phyloP scores from a whole-genome alignment of 2,329 filamentous ascomycete genomes.

The Botryotinia narcissicola region DNA sequence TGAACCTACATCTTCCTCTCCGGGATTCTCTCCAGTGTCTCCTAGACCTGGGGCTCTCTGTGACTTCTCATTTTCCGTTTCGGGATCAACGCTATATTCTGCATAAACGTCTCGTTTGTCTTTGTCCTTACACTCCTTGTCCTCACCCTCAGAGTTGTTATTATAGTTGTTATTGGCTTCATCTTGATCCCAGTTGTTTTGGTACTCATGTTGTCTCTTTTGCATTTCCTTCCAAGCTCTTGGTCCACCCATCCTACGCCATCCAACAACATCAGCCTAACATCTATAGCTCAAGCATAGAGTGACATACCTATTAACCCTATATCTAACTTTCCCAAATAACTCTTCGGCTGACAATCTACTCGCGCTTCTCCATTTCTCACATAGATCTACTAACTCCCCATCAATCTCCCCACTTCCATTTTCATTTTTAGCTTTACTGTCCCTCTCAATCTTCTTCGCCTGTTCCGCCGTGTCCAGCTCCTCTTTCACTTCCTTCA shows the following conservation, averaged over 20 bases:
- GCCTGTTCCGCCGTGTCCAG: conserved; percentile 54
- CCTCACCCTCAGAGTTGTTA: conserved; percentile 36
- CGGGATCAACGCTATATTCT: conserved; percentile 37
- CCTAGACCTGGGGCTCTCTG: conserved; percentile 37
- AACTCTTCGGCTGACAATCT: conserved; percentile 66
- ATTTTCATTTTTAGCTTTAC: conserved; percentile 40
- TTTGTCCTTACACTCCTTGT: conserved; percentile 42
- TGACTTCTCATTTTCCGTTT: conserved; percentile 40
- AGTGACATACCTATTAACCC: conserved; percentile 48
- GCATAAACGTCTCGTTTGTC: conserved; percentile 39
- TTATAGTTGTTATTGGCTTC: conserved; percentile 28
- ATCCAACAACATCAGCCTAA: conserved; percentile 14
- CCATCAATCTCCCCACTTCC: conserved; percentile 49
- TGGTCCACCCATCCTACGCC: conserved; percentile 56
- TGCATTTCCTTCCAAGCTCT: conserved; percentile 53
- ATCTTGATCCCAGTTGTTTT: conserved; percentile 42
- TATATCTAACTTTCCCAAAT: conserved; percentile 58
- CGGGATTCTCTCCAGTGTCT: conserved; percentile 39
- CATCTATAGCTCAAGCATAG: not conserved
- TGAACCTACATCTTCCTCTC: conserved; percentile 44
- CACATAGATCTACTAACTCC: conserved; percentile 55
- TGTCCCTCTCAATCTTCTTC: conserved; percentile 45
- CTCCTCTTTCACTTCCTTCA: conserved; percentile 39
- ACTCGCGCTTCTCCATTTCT: conserved; percentile 60
- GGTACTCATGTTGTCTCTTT: conserved; percentile 45